phyloP scores from a whole-genome alignment of 768 basidiomycete species.

The Pleurotus citrinopileatus region DNA sequence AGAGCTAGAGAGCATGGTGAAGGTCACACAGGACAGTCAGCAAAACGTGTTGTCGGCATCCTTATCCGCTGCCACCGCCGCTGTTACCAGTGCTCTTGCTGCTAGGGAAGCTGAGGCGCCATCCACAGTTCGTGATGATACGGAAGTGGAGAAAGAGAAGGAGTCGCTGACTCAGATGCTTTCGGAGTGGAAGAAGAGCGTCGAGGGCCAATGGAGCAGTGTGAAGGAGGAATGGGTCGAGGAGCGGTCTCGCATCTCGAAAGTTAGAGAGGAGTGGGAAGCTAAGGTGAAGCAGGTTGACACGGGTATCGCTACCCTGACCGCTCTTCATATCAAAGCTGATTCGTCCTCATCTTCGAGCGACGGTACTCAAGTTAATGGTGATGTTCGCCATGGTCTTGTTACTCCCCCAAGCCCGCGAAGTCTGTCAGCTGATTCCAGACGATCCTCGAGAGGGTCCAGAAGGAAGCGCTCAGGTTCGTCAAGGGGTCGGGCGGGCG shows the following conservation, averaged over 20 bases:
- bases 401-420: conserved; percentile 79
- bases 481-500: conserved; percentile 21
- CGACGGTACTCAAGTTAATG: conserved; percentile 23
- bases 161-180: conserved; percentile 54
- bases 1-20: conserved; percentile 59
- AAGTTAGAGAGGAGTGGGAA: conserved; percentile 85
- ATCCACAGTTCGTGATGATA: conserved; percentile 9
- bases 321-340: conserved; percentile 29
- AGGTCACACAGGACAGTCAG: conserved; percentile 29
- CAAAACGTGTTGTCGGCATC: neutral
- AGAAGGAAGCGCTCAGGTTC: conserved; percentile 40
- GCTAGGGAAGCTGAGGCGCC: conserved; percentile 11
- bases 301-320: conserved; percentile 13
- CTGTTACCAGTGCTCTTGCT: conserved; percentile 3
- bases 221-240: conserved; percentile 81
- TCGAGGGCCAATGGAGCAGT: conserved; percentile 76
- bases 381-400: conserved; percentile 47
- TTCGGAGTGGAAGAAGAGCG: conserved; percentile 69
- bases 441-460: conserved; percentile 27
- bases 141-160: conserved; percentile 27
- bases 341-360: conserved; percentile 20
- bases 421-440: conserved; percentile 64
- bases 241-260: conserved; percentile 72
- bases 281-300: conserved; percentile 42
- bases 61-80: conserved; percentile 13